phyloP scores from a whole-genome alignment of 75 land plant genomes.

The Selaginella moellendorffii region DNA sequence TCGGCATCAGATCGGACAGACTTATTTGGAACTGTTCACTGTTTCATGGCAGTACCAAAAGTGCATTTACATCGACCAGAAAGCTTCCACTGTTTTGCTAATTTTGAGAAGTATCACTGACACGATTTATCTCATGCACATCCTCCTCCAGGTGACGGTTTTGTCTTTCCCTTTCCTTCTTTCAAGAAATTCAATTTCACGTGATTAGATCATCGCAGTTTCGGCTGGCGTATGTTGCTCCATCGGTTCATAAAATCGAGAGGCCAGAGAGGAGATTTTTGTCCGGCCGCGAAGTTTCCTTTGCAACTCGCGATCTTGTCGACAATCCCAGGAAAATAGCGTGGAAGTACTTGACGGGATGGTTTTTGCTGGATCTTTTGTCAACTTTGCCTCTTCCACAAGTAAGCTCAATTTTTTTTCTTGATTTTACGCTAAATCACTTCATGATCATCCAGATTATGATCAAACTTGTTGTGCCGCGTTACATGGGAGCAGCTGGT shows the following conservation, averaged over 20 bases:
- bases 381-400: conserved; percentile 80
- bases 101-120: conserved; percentile 63
- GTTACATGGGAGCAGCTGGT: conserved; percentile 25
- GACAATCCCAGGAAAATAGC: background rate
- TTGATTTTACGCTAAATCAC: too few relatives aligned
- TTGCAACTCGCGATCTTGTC: background rate
- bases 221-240: background rate
- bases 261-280: background rate
- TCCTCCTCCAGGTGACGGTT: conserved; percentile 90
- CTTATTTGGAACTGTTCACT: too few relatives aligned
- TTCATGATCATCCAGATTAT: conserved; percentile 29
- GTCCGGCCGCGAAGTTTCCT: background rate
- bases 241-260: background rate
- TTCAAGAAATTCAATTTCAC: too few relatives aligned
- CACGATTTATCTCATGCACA: conserved; percentile 58
- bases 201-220: background rate
- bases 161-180: too few relatives aligned
- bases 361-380: conserved; percentile 58
- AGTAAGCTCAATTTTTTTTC: conserved; percentile 26
- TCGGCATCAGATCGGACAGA: too few relatives aligned
- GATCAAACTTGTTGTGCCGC: conserved; percentile 44
- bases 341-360: conserved; percentile 24
- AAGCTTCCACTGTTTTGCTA: background rate
- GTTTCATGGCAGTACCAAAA: background rate
- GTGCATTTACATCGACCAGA: background rate